Conservation (phyloP, 1,284 basidiomycete genomes). For the Trametes polyzona region DNA sequence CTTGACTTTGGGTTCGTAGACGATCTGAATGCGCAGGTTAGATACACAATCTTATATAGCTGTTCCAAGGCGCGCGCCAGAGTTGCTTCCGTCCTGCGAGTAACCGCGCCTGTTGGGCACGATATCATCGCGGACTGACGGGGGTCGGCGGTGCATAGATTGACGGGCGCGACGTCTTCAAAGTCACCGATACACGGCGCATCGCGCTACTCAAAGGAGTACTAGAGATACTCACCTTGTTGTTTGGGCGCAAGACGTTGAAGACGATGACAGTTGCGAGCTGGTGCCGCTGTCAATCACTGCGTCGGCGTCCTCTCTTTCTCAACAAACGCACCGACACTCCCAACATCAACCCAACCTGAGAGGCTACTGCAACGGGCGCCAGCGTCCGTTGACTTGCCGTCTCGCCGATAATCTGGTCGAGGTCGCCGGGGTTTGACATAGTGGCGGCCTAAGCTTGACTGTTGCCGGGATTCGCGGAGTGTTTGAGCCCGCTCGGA, state of each 20-base stretch:
- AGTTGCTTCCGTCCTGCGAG: too few relatives aligned
- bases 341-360: conserved; percentile 58
- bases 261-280: conserved; percentile 59
- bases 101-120: too few relatives aligned
- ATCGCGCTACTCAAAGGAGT: too few relatives aligned
- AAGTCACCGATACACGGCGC: too few relatives aligned
- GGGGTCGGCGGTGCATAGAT: too few relatives aligned
- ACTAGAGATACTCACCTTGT: conserved; percentile 51
- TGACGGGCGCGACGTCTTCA: too few relatives aligned
- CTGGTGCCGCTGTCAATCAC: conserved; percentile 30
- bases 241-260: conserved; percentile 67
- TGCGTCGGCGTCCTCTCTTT: not conserved
- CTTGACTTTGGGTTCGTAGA: conserved; percentile 89
- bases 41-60: not conserved
- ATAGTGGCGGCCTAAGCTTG: conserved; percentile 12
- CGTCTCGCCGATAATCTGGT: conserved; percentile 35
- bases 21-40: conserved; percentile 59
- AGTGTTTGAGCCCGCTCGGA: conserved; percentile 21
- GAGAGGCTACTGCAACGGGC: conserved; percentile 83
- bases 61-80: too few relatives aligned
- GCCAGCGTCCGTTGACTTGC: conserved; percentile 52
- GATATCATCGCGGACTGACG: too few relatives aligned
- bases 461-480: not conserved
- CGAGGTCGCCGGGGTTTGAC: conserved; percentile 28
- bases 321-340: conserved; percentile 38